phyloP scores from a whole-genome alignment of 2,329 filamentous ascomycete species.

The Clonostachys chloroleuca region DNA sequence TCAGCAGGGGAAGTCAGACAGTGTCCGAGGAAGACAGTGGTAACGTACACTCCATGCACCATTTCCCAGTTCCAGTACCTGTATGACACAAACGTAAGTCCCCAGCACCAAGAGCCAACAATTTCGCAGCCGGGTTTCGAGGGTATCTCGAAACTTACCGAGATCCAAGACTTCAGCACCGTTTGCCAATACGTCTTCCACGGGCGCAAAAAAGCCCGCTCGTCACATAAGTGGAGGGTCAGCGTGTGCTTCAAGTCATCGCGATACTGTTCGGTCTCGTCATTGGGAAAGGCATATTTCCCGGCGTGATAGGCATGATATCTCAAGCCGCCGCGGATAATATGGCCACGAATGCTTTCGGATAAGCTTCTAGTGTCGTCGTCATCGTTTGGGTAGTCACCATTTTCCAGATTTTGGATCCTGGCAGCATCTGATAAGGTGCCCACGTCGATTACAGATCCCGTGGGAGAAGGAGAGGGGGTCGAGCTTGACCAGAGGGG shows the following conservation, averaged over 20 bases:
- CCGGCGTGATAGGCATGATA: slow-evolving; percentile 36
- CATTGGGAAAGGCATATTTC: slow-evolving; percentile 36
- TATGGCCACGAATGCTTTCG: slow-evolving; percentile 35
- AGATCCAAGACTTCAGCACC: slow-evolving; percentile 42
- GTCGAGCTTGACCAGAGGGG: not conserved
- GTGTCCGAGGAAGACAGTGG: not conserved
- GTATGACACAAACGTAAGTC: slow-evolving; percentile 3
- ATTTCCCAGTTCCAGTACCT: slow-evolving; percentile 47
- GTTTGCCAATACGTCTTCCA: slow-evolving; percentile 25
- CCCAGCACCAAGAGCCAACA: not conserved
- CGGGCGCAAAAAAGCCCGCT: slow-evolving; percentile 37
- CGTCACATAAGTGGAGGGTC: slow-evolving; percentile 30
- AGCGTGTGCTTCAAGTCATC: slow-evolving; percentile 35
- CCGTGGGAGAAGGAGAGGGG: slow-evolving; percentile 15
- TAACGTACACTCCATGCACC: slow-evolving; percentile 43
- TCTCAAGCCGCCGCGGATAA: slow-evolving; percentile 31
- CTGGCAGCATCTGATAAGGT: slow-evolving; percentile 17
- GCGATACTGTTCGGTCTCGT: slow-evolving; percentile 33
- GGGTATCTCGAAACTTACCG: slow-evolving; percentile 21
- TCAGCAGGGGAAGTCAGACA: too few species aligned
- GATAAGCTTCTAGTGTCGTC: slow-evolving; percentile 34
- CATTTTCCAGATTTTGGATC: slow-evolving; percentile 24
- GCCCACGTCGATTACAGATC: slow-evolving; percentile 22
- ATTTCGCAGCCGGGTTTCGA: too few species aligned
- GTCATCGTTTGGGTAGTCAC: slow-evolving; percentile 14